A percentile compares a stretch with the other conserved stretches of the same genome.
These are phyloP conservation scores for Pythium insidiosum DNA, from an alignment of 352 stramenopile species.

Conservation along the genomic window DNA sequence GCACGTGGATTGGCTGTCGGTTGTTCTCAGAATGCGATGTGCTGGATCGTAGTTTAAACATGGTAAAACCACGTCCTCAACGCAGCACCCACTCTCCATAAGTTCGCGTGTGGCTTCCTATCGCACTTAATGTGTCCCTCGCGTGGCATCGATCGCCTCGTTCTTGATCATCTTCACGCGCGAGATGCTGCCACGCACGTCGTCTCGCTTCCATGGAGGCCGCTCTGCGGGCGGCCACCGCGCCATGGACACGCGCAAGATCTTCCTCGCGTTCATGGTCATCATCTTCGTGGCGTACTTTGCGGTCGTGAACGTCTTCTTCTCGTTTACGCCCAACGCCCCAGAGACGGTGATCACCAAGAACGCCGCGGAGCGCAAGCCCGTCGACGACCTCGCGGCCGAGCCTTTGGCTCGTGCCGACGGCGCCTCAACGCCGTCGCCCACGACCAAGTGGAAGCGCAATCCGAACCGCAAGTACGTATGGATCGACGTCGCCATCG, in stretches of 20 bases:
- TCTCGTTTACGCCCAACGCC: conserved; percentile 21
- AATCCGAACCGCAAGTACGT: conserved; percentile 78
- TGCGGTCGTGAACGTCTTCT: conserved; percentile 53
- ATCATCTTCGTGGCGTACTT: conserved; percentile 65
- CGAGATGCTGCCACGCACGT: conserved; percentile 37
- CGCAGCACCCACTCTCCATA: too few species aligned
- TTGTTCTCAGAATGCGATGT: too few species aligned
- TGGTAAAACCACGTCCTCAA: too few species aligned
- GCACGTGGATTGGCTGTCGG: too few species aligned
- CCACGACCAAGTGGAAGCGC: conserved; percentile 24
- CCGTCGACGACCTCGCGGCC: conserved; percentile 9
- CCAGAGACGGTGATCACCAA: neutral
- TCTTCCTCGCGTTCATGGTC: conserved; percentile 39
- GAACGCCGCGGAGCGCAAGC: conserved; percentile 1
- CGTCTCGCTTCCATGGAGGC: too few species aligned
- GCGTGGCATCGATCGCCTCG: too few species aligned
- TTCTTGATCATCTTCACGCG: too few species aligned
- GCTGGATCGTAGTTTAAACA: too few species aligned
- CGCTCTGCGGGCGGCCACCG: too few species aligned
- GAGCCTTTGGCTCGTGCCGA: too few species aligned
- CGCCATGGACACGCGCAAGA: conserved; percentile 36
- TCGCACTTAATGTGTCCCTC: neutral
- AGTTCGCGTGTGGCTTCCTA: neutral
- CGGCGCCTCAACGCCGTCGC: neutral
- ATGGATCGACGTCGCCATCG: conserved; percentile 79